Evolutionary conservation across 129 eudicot genomes (phyloP).

Genomic region (Pittosporum tobira): DNA sequence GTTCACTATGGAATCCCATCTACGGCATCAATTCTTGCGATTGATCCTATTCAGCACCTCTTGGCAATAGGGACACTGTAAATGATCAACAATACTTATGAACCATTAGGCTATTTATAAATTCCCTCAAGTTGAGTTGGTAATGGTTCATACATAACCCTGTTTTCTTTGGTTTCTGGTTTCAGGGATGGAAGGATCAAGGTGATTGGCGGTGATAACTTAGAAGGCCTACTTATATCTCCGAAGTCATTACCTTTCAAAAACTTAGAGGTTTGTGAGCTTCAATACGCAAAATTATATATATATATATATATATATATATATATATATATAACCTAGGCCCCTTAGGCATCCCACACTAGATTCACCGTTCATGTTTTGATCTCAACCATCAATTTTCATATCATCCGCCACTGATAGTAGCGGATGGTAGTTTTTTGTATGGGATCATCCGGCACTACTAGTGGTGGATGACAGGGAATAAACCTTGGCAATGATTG

Average conservation of each 20-base stretch:
- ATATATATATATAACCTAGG: no score
- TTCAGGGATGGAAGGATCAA: constrained; percentile 59
- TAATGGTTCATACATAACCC: not conserved
- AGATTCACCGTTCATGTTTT: no score
- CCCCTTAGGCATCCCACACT: no score
- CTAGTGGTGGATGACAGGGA: no score
- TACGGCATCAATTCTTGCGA: constrained; percentile 75
- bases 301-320: constrained; percentile 1
- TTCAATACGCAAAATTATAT: constrained; percentile 11
- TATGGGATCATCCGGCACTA: no score
- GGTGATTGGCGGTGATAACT: constrained; percentile 56
- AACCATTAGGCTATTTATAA: constrained; percentile 10
- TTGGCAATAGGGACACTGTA: constrained; percentile 84
- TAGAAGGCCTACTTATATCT: constrained; percentile 52
- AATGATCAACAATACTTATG: constrained; percentile 20
- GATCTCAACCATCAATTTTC: no score
- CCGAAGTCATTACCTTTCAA: constrained; percentile 39
- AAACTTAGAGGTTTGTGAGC: constrained; percentile 43
- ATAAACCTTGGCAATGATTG: no score
- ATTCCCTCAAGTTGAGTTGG: constrained; percentile 6
- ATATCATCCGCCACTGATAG: no score
- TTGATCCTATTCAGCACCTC: constrained; percentile 67
- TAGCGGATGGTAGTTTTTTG: no score
- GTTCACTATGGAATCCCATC: constrained; percentile 91
- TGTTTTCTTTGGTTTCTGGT: constrained; percentile 12